Percentiles rank a stretch among this genome's conserved stretches.
Conservation (phyloP, 495 filamentous ascomycete species). For the Achaetomiella virescens region DNA sequence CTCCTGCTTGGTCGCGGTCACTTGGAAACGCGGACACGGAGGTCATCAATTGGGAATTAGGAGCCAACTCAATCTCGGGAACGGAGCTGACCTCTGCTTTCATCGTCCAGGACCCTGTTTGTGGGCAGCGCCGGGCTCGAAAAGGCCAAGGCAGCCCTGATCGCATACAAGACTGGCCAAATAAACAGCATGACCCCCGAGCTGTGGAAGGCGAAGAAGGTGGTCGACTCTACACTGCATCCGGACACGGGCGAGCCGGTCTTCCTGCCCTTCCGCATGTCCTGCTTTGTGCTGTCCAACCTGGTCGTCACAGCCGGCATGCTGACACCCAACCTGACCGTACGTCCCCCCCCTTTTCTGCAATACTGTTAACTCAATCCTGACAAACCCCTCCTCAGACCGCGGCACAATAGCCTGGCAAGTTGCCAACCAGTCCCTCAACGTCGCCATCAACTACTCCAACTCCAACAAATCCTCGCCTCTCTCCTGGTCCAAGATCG, state of each 20-base stretch:
- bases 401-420: slow-evolving; percentile 91
- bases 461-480: slow-evolving; percentile 97
- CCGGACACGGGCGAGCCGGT: slow-evolving; percentile 92
- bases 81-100: slow-evolving; percentile 2
- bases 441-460: slow-evolving; percentile 93
- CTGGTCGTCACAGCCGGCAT: slow-evolving; percentile 96
- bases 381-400: slow-evolving; percentile 37
- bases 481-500: slow-evolving; percentile 69
- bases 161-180: slow-evolving; percentile 75
- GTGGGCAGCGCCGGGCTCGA: slow-evolving; percentile 71
- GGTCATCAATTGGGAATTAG: slow-evolving; percentile 2
- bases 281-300: slow-evolving; percentile 88
- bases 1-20: slow-evolving; percentile 4
- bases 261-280: slow-evolving; percentile 95
- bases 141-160: slow-evolving; percentile 69
- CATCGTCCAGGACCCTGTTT: slow-evolving; percentile 61
- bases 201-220: slow-evolving; percentile 92
- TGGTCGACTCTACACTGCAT: slow-evolving; percentile 91
- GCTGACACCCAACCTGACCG: slow-evolving; percentile 78
- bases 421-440: slow-evolving; percentile 92
- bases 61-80: not conserved
- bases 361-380: not conserved
- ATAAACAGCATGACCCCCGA: slow-evolving; percentile 77
- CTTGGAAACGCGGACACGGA: not conserved
- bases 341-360: slow-evolving; percentile 32